Evolutionary conservation across 169 alveolate genomes (phyloP), one percentile per base, ranked within the genome.

Genomic region (Cryptosporidium ryanae): DNA sequence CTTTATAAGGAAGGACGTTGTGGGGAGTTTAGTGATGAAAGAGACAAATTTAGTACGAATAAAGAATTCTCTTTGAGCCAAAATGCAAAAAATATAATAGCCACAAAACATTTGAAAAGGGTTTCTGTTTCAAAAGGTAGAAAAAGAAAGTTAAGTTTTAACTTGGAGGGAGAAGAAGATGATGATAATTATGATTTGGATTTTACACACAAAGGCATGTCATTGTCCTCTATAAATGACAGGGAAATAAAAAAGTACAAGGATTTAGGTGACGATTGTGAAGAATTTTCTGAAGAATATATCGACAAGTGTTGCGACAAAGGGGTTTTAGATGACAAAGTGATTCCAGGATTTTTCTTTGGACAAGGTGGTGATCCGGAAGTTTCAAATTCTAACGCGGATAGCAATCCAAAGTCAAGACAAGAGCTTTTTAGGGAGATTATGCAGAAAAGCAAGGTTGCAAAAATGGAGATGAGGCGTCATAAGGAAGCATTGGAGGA

Each of bases 11-110:
- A 76, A 21, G 64, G 76, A 21, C 29, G 71, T 21, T 57, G 43
- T 21, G 63, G 87, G 27, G 87, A 76, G 49, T 76, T 76, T 76
- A 61, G 5, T 25, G 87, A 76, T 61, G 87, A 76, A 61, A 76
- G 87, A 59, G 76, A 76, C 25, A 76, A 23, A 46, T 76, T 76
- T 32, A 61, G 23, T 55, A 23, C 59, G 21, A 59, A 23, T n/a
- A 76, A 76, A 29, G 71, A 57, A 6, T 1, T 52, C 5, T 0
- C 46, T 38, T 38, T 10, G 0, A 10, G 8, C 8, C 46, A 38
- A 38, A 38, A 10, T 38, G 46, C 8, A 38, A 38, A 38, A 17
- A 52, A 1, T 12, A 52, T 52, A 31, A 29, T 29, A 29, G 23
- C 67, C 6, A 1, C 21, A 10, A 18, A 18, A 61, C 48, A 10